Percentiles rank a stretch among this genome's conserved stretches.
Evolutionary conservation across 2,329 filamentous ascomycete genomes (phyloP).

Genomic region (Fusarium nygamai): DNA sequence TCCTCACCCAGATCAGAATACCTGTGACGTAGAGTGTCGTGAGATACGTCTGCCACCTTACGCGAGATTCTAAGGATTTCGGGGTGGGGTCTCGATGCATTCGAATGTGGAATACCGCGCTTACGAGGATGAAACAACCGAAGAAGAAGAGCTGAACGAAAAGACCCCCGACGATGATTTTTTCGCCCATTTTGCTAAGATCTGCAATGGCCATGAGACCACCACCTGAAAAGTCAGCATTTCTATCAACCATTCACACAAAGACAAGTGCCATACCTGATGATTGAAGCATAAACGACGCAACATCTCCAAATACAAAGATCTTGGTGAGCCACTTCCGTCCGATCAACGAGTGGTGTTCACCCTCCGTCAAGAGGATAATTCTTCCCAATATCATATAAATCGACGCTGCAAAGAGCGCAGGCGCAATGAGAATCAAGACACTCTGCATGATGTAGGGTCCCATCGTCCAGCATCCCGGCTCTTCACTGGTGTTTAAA

Average conservation of each 20-base stretch:
- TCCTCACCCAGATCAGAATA: slow-evolving; percentile 53
- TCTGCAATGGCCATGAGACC: slow-evolving; percentile 38
- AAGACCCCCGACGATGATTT: slow-evolving; percentile 62
- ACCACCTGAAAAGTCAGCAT: slow-evolving; percentile 28
- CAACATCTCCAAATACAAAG: slow-evolving; percentile 62
- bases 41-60: slow-evolving; percentile 49
- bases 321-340: slow-evolving; percentile 59
- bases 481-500: slow-evolving; percentile 52
- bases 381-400: slow-evolving; percentile 59
- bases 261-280: background rate
- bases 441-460: slow-evolving; percentile 54
- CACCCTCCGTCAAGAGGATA: slow-evolving; percentile 50
- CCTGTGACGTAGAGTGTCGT: slow-evolving; percentile 41
- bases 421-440: slow-evolving; percentile 52
- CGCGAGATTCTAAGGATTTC: slow-evolving; percentile 5
- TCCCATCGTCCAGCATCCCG: slow-evolving; percentile 48
- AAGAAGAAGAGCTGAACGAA: slow-evolving; percentile 66
- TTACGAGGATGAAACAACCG: slow-evolving; percentile 59
- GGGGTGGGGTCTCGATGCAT: slow-evolving; percentile 27
- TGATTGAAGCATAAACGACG: slow-evolving; percentile 53
- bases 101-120: slow-evolving; percentile 56
- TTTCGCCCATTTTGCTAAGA: slow-evolving; percentile 50
- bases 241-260: background rate
- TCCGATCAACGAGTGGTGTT: slow-evolving; percentile 53
- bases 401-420: slow-evolving; percentile 58